Evolutionary conservation across 2,329 filamentous ascomycete genomes (phyloP).

Genomic region (Sporothrix mexicana): DNA sequence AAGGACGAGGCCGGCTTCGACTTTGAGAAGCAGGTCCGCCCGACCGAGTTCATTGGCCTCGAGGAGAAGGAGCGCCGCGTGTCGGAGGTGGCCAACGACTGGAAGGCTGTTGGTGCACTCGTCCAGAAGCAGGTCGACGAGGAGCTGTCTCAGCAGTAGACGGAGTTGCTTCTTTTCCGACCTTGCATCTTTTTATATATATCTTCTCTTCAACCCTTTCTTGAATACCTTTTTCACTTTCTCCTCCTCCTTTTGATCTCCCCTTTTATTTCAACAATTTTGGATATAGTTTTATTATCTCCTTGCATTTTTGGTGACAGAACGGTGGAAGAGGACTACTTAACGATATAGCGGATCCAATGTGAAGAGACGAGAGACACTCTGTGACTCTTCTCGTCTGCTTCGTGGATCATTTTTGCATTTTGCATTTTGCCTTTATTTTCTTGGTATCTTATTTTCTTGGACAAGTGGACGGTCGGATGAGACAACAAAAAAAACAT

Average conservation of each 20-base stretch:
- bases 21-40: conserved; percentile 76
- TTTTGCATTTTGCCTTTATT: not conserved
- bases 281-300: not conserved
- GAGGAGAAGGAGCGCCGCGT: conserved; percentile 77
- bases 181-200: not conserved
- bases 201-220: not conserved
- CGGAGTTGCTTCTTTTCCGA: not conserved
- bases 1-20: conserved; percentile 72
- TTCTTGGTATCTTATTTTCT: not conserved
- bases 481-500: not conserved
- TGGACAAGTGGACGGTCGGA: not conserved
- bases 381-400: not conserved
- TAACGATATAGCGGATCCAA: conserved; percentile 17
- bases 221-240: not conserved
- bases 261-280: not conserved
- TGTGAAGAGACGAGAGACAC: not conserved
- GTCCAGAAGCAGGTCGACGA: conserved; percentile 75
- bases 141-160: conserved; percentile 53
- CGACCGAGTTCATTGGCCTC: conserved; percentile 79
- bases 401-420: not conserved
- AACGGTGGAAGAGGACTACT: conserved; percentile 1
- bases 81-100: conserved; percentile 70
- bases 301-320: not conserved
- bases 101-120: conserved; percentile 76
- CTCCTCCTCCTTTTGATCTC: not conserved